Evolutionary conservation across 2,329 filamentous ascomycete genomes (phyloP), one percentile per base, ranked within the genome.

Genomic region (Teratosphaeria epicoccoides): DNA sequence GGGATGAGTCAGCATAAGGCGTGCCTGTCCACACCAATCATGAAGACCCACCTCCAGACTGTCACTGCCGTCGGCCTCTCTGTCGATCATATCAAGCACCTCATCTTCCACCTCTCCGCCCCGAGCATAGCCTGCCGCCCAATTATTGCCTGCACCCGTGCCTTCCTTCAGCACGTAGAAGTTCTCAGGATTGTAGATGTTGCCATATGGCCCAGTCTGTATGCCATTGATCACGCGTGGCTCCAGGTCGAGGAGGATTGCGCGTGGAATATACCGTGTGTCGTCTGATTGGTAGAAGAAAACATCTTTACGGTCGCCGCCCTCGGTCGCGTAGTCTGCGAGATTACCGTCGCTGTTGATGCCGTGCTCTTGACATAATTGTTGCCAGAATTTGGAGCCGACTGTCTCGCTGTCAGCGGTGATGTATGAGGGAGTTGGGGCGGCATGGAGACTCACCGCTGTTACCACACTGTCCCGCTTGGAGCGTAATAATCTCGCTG

Each of bases 211-310:
- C 1, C 93, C 89, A 9, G 84, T 85, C 73, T 97, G 91, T 61
- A 98, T 98, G 55, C 83, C 76, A 67, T 97, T 87, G 66, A 98
- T 86, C 57, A 97, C 90, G 58, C 93, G 81, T 23, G 93, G 93
- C 71, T 98, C 93, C 37, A 98, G 76, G 68, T 98, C 93, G 57
- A 98, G 85, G 49, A 98, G 76, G 63, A 98, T 97, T 46, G 93
- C 91, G 66, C 93, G 82, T 10, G 93, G 93, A 60, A 98, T 97
- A 71, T 98, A 98, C 73, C 93, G 82, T 53, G 93, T 98, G 68
- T 98, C 93, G 76, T 98, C 93, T 67, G 90, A 97, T 68, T 84
- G 91, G 75, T 97, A 98, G 79, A 95, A 97, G 74, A 97, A 97
- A 55, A 98, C 93, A 72, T 98, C 93, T 70, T 98, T 98, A 62